Percentiles rank a stretch among this genome's conserved stretches.
Evolutionary conservation across 2,329 filamentous ascomycete genomes (phyloP).

Genomic region (Paramyrothecium roridum): DNA sequence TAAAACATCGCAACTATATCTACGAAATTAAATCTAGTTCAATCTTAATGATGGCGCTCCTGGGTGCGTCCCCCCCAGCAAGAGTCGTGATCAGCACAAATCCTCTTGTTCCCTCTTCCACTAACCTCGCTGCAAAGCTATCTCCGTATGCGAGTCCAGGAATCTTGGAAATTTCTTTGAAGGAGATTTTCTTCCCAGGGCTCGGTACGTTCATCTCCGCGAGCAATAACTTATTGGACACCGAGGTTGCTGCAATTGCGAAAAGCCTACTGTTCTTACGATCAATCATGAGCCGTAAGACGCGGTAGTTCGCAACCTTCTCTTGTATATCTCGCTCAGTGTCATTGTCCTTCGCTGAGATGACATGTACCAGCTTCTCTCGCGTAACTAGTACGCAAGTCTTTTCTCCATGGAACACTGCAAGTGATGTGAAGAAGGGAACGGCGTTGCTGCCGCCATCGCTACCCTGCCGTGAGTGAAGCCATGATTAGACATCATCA

Average conservation of each 20-base stretch:
- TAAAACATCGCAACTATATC: neutral
- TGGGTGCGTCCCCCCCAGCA: neutral
- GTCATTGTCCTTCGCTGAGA: slow-evolving; percentile 7
- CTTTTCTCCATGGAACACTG: slow-evolving; percentile 13
- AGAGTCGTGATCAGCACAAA: slow-evolving; percentile 3
- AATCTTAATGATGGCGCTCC: neutral
- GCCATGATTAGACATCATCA: neutral
- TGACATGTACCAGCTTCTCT: slow-evolving; percentile 19
- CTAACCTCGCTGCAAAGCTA: slow-evolving; percentile 11
- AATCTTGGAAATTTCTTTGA: slow-evolving; percentile 10
- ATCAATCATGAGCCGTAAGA: slow-evolving; percentile 20
- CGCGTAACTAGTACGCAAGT: slow-evolving; percentile 20
- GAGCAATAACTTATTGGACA: slow-evolving; percentile 16
- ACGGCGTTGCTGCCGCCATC: slow-evolving; percentile 16
- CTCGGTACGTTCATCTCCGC: slow-evolving; percentile 15
- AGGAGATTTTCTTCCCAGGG: neutral
- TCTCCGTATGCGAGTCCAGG: slow-evolving; percentile 12
- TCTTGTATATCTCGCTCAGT: slow-evolving; percentile 6
- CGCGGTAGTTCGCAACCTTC: slow-evolving; percentile 21
- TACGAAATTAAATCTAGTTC: neutral
- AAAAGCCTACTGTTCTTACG: slow-evolving; percentile 15
- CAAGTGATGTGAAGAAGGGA: slow-evolving; percentile 24
- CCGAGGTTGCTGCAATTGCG: slow-evolving; percentile 16
- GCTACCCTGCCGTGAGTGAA: neutral
- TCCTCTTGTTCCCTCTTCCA: slow-evolving; percentile 1